Base-by-base conservation (phyloP, 2,329 filamentous ascomycete species). In the Emergomyces orientalis region DNA sequence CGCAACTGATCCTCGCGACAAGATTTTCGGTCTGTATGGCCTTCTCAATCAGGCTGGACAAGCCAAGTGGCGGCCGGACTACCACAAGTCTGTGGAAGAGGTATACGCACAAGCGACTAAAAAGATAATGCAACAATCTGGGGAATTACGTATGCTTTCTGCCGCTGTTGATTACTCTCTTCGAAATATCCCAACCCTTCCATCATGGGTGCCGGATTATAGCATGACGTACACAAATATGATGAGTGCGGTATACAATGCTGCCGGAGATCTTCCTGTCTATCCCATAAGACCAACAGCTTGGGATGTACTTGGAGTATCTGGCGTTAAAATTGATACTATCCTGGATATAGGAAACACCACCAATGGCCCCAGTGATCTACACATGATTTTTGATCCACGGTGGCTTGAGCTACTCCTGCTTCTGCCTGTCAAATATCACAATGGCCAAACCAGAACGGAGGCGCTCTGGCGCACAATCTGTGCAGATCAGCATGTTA, bases 391-490 rank as follows among this genome's bases (percentile, higher is more conserved):
- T 30, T 66, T 66, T 47, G 65, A 66, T 47, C 63, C 58, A 5
- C 59, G 56, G n/a, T 66, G 65, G 63, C 49, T 64, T 32, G 61
- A 64, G 37, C 22, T 66, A 9, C 47, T 62, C 9, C 51, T 64
- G 17, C 54, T 61, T 27, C 37, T 66, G 5, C 63, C 61, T 7
- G 54, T 59, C 5, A 43, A 57, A 25, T 66, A 66, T 32, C 63
- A 63, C 25, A 56, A 47, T 49, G 59, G 62, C 14, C 63, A 63
- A 30, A 47, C 22, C n/a, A 61, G 65, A 27, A 64, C 63, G 3
- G 63, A 66, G 49, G 65, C 34, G 1, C 59, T 66, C 22, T 66
- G 65, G 65, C 61, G 65, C 11, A 66, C 65, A 1, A 37, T 65
- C n/a, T 66, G 65, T 43, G 63, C 34, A 8, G 57, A 66, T 47